Conservation (phyloP, 1,284 basidiomycete genomes). For the Rhodotorula sp. region DNA sequence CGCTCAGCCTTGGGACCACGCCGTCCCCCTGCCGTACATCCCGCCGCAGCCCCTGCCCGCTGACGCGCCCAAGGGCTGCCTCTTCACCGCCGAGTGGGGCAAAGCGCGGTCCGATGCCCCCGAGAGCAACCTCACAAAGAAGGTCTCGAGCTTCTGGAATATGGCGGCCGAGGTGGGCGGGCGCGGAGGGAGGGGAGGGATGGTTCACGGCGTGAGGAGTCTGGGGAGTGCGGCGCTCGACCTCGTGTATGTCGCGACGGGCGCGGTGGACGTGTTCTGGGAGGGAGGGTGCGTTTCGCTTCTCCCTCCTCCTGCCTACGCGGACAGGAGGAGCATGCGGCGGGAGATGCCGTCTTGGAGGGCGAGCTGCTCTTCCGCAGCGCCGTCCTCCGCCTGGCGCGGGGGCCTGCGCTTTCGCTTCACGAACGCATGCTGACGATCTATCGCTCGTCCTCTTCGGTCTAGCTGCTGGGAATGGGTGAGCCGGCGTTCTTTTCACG, state of each 20-base stretch:
- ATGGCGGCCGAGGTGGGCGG: slow-evolving; percentile 45
- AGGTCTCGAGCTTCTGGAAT: slow-evolving; percentile 46
- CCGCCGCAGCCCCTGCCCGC: slow-evolving; percentile 40
- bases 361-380: too few species aligned
- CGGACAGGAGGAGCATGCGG: too few species aligned
- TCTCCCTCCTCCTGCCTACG: too few species aligned
- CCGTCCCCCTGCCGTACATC: slow-evolving; percentile 45
- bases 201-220: slow-evolving; percentile 48
- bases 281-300: slow-evolving; percentile 42
- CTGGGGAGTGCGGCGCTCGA: slow-evolving; percentile 48
- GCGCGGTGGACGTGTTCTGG: slow-evolving; percentile 47
- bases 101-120: slow-evolving; percentile 45
- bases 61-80: slow-evolving; percentile 46
- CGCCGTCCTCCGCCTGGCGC: background rate
- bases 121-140: slow-evolving; percentile 43
- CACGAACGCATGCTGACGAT: too few species aligned
- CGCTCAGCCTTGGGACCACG: slow-evolving; percentile 37
- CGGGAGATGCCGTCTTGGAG: too few species aligned
- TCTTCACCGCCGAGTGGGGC: slow-evolving; percentile 48
- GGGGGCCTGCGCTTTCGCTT: too few species aligned
- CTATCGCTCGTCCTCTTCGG: too few species aligned
- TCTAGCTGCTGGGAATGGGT: slow-evolving; percentile 48
- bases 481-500: slow-evolving; percentile 3
- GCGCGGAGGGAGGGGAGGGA: slow-evolving; percentile 43
- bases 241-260: slow-evolving; percentile 47